phyloP scores from a whole-genome alignment of 1,284 basidiomycete species.

The Xanthoconium separans region DNA sequence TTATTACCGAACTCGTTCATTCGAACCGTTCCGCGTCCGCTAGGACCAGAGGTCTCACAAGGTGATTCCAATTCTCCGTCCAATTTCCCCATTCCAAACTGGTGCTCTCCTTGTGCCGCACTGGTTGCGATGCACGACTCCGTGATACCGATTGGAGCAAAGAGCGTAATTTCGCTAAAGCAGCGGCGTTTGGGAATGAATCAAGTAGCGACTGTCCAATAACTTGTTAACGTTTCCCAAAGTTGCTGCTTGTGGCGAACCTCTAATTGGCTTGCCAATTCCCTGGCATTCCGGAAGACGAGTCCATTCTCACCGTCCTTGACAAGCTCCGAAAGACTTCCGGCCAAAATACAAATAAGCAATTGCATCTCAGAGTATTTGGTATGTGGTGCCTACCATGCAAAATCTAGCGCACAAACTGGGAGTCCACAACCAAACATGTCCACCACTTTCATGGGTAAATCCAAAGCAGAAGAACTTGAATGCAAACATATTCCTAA shows the following conservation, averaged over 20 bases:
- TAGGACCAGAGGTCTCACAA: slow-evolving; percentile 63
- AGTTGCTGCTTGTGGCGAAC: slow-evolving; percentile 37
- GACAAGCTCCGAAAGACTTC: slow-evolving; percentile 85
- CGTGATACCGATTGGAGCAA: slow-evolving; percentile 27
- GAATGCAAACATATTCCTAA: slow-evolving; percentile 90
- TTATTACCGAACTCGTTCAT: slow-evolving; percentile 4
- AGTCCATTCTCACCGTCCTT: slow-evolving; percentile 81
- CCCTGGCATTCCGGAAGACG: slow-evolving; percentile 67
- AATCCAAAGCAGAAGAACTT: slow-evolving; percentile 86
- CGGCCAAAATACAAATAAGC: slow-evolving; percentile 2
- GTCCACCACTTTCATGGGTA: slow-evolving; percentile 99
- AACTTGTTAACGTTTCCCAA: background rate
- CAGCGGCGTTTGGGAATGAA: slow-evolving; percentile 57
- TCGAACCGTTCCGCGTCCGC: slow-evolving; percentile 41
- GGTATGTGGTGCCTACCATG: slow-evolving; percentile 55
- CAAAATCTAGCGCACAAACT: slow-evolving; percentile 88
- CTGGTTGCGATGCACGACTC: slow-evolving; percentile 3
- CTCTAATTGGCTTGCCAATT: slow-evolving; percentile 74
- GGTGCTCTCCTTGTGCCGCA: slow-evolving; percentile 23
- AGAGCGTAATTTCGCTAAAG: slow-evolving; percentile 49
- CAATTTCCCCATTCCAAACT: slow-evolving; percentile 71
- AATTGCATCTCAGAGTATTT: background rate
- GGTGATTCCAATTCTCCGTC: slow-evolving; percentile 81
- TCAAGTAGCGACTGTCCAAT: slow-evolving; percentile 51
- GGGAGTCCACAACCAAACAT: slow-evolving; percentile 98